phyloP scores from a whole-genome alignment of 352 stramenopile species.

The Phytopythium boreale region DNA sequence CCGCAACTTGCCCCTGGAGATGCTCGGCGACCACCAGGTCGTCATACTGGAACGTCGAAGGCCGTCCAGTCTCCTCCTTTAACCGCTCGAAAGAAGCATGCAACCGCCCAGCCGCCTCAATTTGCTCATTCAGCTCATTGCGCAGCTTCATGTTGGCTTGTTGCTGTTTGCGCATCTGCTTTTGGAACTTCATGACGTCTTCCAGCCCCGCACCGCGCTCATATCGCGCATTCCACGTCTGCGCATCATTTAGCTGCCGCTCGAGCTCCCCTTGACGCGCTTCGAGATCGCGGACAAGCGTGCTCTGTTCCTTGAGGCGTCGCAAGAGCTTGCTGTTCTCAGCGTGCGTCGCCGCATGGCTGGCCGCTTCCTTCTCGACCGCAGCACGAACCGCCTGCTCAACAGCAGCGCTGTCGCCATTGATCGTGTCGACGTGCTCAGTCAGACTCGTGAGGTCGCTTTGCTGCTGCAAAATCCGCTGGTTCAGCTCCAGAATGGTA shows the following conservation, averaged over 20 bases:
- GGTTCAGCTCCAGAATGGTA: slow-evolving; percentile 53
- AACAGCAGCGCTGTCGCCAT: slow-evolving; percentile 19
- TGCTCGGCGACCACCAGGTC: slow-evolving; percentile 50
- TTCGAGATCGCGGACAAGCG: slow-evolving; percentile 53
- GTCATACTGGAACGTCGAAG: slow-evolving; percentile 51
- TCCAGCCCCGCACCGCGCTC: slow-evolving; percentile 61
- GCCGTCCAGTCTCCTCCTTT: slow-evolving; percentile 49
- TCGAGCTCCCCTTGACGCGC: slow-evolving; percentile 52
- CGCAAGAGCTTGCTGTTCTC: slow-evolving; percentile 41
- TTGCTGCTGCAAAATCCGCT: slow-evolving; percentile 54
- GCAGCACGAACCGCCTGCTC: not conserved
- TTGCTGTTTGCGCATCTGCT: slow-evolving; percentile 63
- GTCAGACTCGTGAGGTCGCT: slow-evolving; percentile 55
- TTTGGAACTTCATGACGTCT: slow-evolving; percentile 72
- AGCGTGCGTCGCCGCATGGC: slow-evolving; percentile 20
- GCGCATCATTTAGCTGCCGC: slow-evolving; percentile 47
- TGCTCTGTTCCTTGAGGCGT: slow-evolving; percentile 46
- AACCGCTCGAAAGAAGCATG: slow-evolving; percentile 56
- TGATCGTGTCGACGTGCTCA: slow-evolving; percentile 47
- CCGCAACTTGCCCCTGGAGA: slow-evolving; percentile 52
- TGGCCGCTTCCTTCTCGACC: slow-evolving; percentile 27
- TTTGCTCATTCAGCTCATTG: slow-evolving; percentile 54
- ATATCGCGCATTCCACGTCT: slow-evolving; percentile 69
- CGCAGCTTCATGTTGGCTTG: slow-evolving; percentile 56
- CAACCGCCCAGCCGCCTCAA: slow-evolving; percentile 53